Conservation (phyloP, 768 basidiomycete species). For the Leccinum incarnatum region DNA sequence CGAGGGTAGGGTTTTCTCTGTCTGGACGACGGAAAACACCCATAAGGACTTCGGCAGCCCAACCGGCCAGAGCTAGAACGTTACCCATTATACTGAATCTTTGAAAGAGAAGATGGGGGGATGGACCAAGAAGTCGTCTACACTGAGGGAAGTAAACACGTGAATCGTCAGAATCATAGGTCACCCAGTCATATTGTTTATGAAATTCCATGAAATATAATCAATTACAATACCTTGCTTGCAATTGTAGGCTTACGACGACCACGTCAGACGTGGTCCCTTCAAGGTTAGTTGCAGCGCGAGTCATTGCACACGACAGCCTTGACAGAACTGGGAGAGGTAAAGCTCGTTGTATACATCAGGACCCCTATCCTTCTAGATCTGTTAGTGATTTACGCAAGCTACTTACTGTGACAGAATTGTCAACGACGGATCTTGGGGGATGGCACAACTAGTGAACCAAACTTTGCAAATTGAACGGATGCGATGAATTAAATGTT, state of each 20-base stretch:
- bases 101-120: neutral
- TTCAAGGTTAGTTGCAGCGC: too few species aligned
- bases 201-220: too few species aligned
- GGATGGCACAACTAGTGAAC: too few species aligned
- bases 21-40: neutral
- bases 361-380: neutral
- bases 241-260: slow-evolving; percentile 28
- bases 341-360: neutral
- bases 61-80: neutral
- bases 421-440: too few species aligned
- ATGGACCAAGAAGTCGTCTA: neutral
- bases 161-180: too few species aligned
- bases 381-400: too few species aligned
- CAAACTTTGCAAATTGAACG: neutral
- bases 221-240: too few species aligned
- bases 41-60: neutral
- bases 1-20: slow-evolving; percentile 8
- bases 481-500: neutral
- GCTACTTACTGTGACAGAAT: too few species aligned
- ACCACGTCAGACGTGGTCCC: slow-evolving; percentile 35
- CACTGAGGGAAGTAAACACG: too few species aligned
- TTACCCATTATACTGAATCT: slow-evolving; percentile 1
- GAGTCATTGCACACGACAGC: too few species aligned
- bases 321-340: too few species aligned
- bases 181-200: too few species aligned